These are phyloP conservation scores for Crucibulum laeve DNA, from an alignment of 768 basidiomycete species.

Conservation along the genomic window DNA sequence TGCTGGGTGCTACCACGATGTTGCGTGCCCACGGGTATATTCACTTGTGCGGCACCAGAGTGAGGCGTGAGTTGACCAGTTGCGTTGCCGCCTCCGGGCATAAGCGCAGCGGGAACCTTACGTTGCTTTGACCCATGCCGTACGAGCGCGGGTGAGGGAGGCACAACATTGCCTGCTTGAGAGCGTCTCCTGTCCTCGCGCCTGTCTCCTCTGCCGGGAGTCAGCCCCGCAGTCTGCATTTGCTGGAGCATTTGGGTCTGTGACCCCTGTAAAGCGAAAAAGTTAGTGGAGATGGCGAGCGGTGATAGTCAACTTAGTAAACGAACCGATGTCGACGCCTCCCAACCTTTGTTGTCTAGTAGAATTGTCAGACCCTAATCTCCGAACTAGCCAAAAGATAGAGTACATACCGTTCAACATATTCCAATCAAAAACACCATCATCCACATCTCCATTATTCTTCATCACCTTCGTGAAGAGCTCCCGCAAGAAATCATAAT, in stretches of 20 bases:
- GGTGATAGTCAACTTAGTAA: background rate
- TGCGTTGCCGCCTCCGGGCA: conserved; percentile 42
- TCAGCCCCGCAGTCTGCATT: conserved; percentile 50
- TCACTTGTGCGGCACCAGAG: conserved; percentile 71
- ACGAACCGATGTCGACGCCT: conserved; percentile 71
- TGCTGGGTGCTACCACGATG: conserved; percentile 49
- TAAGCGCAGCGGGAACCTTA: conserved; percentile 55
- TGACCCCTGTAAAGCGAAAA: conserved; percentile 33
- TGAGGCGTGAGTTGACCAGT: conserved; percentile 65
- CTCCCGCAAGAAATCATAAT: conserved; percentile 97
- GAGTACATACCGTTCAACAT: conserved; percentile 63
- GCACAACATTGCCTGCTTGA: conserved; percentile 53
- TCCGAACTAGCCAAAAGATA: conserved; percentile 1
- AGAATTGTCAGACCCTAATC: conserved; percentile 5
- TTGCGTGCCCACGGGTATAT: conserved; percentile 61
- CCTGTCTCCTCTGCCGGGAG: conserved; percentile 56
- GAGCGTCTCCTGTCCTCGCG: conserved; percentile 66
- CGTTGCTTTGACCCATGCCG: conserved; percentile 73
- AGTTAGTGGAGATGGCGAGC: conserved; percentile 4
- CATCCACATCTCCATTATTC: conserved; percentile 86
- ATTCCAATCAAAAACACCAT: conserved; percentile 97
- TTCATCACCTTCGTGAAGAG: conserved; percentile 93
- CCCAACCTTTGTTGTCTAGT: conserved; percentile 91
- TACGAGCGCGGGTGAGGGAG: conserved; percentile 77
- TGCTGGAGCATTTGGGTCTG: conserved; percentile 64